A percentile compares a stretch with the other conserved stretches of the same genome.
These are phyloP conservation scores for Dryas octopetala DNA, from an alignment of 306 rosid species.

Conservation along the genomic window DNA sequence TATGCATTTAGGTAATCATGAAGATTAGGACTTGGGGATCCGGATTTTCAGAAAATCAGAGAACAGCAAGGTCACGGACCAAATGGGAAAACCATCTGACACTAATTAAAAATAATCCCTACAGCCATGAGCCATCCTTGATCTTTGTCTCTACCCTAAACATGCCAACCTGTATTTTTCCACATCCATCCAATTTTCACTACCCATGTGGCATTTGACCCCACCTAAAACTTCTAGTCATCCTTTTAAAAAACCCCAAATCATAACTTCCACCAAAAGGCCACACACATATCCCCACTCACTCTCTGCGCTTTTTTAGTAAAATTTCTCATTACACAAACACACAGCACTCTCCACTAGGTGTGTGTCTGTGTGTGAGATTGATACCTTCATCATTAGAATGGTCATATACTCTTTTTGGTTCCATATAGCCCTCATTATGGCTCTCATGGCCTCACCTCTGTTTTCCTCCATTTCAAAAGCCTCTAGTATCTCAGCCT, in stretches of 20 bases:
- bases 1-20: slow-evolving; percentile 14
- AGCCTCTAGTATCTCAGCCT: slow-evolving; percentile 41
- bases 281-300: slow-evolving; percentile 12
- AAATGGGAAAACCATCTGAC: slow-evolving; percentile 18
- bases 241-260: slow-evolving; percentile 40
- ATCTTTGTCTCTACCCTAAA: slow-evolving; percentile 29
- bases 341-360: slow-evolving; percentile 28
- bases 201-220: slow-evolving; percentile 40
- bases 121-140: background rate
- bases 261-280: slow-evolving; percentile 48
- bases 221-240: slow-evolving; percentile 40
- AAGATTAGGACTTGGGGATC: slow-evolving; percentile 5
- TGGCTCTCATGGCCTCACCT: slow-evolving; percentile 50
- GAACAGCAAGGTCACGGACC: slow-evolving; percentile 50
- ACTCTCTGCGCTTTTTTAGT: slow-evolving; percentile 16
- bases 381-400: slow-evolving; percentile 40
- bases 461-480: slow-evolving; percentile 38
- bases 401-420: slow-evolving; percentile 54
- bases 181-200: slow-evolving; percentile 34
- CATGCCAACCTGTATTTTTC: slow-evolving; percentile 43
- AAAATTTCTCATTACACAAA: slow-evolving; percentile 16
- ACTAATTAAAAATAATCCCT: slow-evolving; percentile 8
- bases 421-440: slow-evolving; percentile 41
- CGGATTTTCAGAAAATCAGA: slow-evolving; percentile 38
- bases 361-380: slow-evolving; percentile 1